Evolutionary conservation across 75 land plant genomes (phyloP).

Genomic region (Selaginella moellendorffii): DNA sequence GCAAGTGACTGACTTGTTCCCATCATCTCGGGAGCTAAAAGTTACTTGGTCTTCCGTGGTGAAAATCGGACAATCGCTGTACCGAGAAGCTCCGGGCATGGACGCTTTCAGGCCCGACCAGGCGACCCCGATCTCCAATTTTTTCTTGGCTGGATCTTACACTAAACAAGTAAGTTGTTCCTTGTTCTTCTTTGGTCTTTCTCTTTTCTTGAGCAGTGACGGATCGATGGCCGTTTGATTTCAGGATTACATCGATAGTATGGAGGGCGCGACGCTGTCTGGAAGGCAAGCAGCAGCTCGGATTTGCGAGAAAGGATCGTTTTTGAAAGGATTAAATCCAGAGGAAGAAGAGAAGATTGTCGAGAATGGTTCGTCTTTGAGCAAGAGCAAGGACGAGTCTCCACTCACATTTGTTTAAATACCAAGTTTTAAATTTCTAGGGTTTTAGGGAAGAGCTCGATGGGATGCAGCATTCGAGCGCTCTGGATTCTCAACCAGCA

Average conservation of each 20-base stretch:
- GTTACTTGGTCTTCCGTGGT: conserved; percentile 93
- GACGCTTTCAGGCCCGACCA: conserved; percentile 96
- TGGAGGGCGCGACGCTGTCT: conserved; percentile 96
- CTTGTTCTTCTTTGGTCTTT: no score
- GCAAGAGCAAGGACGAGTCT: not conserved
- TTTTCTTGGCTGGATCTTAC: conserved; percentile 95
- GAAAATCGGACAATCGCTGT: conserved; percentile 82
- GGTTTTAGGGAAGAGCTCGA: no score
- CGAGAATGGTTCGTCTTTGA: not conserved
- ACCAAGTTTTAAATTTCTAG: no score
- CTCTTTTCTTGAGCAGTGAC: no score
- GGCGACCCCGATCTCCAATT: conserved; percentile 76
- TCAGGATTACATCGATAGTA: conserved; percentile 96
- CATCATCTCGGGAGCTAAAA: conserved; percentile 75
- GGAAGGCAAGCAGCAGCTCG: conserved; percentile 87
- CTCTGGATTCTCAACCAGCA: conserved; percentile 78
- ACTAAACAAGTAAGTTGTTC: conserved; percentile 71
- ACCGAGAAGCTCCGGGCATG: conserved; percentile 91
- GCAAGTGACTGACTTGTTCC: conserved; percentile 77
- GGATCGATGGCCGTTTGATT: not conserved
- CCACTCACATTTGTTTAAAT: not conserved
- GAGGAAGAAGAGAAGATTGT: no score
- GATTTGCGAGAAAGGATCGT: conserved; percentile 56
- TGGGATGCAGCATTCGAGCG: conserved; percentile 83
- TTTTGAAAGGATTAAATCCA: conserved; percentile 15